These are phyloP conservation scores for Glaciozyma martinii DNA, from an alignment of 768 basidiomycete species.

Conservation along the genomic window DNA sequence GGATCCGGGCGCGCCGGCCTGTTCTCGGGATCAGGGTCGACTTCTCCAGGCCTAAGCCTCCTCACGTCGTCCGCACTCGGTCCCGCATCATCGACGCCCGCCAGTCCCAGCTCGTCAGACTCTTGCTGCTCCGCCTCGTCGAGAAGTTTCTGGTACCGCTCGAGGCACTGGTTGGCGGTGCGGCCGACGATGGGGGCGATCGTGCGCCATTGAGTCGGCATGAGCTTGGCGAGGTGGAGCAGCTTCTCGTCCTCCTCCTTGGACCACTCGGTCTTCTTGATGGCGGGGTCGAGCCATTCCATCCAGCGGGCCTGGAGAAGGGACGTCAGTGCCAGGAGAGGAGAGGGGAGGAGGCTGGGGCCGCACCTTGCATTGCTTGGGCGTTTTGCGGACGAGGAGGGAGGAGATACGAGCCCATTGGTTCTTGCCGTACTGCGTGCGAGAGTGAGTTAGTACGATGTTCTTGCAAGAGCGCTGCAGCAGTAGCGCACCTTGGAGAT, in stretches of 20 bases:
- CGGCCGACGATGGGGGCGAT: slow-evolving; percentile 97
- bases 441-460: background rate
- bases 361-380: slow-evolving; percentile 87
- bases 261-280: slow-evolving; percentile 99
- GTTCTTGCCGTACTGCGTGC: slow-evolving; percentile 87
- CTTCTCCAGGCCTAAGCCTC: slow-evolving; percentile 83
- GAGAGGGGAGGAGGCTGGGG: background rate
- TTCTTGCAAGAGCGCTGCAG: background rate
- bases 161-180: slow-evolving; percentile 93
- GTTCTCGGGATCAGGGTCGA: slow-evolving; percentile 97
- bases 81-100: slow-evolving; percentile 69
- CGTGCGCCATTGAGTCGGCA: slow-evolving; percentile 99
- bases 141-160: slow-evolving; percentile 93
- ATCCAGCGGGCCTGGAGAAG: slow-evolving; percentile 69
- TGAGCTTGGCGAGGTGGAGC: slow-evolving; percentile 90
- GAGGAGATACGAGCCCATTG: slow-evolving; percentile 99
- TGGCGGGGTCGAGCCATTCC: slow-evolving; percentile 98
- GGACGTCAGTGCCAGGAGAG: background rate
- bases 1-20: slow-evolving; percentile 97
- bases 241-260: slow-evolving; percentile 99
- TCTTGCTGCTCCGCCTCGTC: slow-evolving; percentile 97
- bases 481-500: slow-evolving; percentile 49
- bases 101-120: slow-evolving; percentile 82
- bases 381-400: slow-evolving; percentile 91
- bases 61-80: slow-evolving; percentile 90